These are phyloP conservation scores for Colletotrichum acutatum DNA, from an alignment of 2,329 filamentous ascomycete species.

Conservation along the genomic window DNA sequence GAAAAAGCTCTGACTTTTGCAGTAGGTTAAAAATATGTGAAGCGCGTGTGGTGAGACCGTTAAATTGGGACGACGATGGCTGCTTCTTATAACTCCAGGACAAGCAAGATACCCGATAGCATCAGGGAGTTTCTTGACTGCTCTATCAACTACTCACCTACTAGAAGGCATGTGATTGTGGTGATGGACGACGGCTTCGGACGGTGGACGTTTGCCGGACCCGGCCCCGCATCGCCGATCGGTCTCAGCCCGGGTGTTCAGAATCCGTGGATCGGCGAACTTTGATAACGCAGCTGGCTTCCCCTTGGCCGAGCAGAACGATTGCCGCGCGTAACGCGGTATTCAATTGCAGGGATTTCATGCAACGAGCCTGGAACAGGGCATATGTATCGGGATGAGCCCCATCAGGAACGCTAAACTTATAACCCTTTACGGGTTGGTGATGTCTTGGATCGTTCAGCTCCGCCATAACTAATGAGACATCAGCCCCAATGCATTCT, in stretches of 20 bases:
- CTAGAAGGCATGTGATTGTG: background rate
- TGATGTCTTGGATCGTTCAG: background rate
- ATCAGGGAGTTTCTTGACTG: background rate
- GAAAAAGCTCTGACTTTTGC: background rate
- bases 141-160: no score
- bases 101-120: rapidly evolving
- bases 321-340: background rate
- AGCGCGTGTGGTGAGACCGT: no score
- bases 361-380: no score
- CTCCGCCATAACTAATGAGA: background rate
- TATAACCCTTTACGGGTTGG: background rate
- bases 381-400: background rate
- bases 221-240: conserved; percentile 3
- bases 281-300: background rate
- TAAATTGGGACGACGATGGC: no score
- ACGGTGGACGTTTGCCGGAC: background rate
- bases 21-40: background rate
- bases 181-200: no score
- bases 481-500: background rate
- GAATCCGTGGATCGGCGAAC: background rate
- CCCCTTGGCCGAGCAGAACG: background rate
- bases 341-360: background rate
- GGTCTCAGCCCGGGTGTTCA: background rate
- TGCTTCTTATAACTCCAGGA: background rate
- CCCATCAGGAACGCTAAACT: background rate